Evolutionary conservation across 371 early-diverging fungal species (phyloP).

Genomic region (Mortierella sp.): DNA sequence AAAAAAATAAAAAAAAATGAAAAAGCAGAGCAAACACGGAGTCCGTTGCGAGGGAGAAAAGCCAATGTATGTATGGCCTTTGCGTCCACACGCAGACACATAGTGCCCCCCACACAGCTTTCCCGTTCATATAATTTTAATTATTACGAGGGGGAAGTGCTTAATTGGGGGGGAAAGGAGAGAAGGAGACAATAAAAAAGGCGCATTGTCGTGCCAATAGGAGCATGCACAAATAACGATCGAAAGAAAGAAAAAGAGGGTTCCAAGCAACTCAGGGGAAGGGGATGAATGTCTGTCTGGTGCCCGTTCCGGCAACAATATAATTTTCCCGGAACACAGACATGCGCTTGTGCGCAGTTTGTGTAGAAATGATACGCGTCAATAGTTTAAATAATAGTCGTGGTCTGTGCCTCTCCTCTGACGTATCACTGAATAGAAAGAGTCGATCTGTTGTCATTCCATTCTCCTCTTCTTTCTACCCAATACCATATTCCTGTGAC

Average conservation of each 20-base stretch:
- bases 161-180: no score
- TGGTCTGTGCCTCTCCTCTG: no score
- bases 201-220: conserved; percentile 2
- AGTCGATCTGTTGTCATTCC: no score
- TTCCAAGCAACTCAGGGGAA: neutral
- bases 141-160: neutral
- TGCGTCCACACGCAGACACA: neutral
- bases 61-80: no score
- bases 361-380: no score
- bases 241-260: neutral
- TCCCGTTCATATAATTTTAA: neutral
- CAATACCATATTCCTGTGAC: no score
- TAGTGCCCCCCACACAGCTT: neutral
- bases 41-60: neutral
- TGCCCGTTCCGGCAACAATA: no score
- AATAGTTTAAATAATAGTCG: no score
- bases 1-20: neutral
- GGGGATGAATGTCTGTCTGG: neutral
- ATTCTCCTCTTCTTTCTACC: no score
- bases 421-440: no score
- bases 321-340: no score
- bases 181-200: neutral
- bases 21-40: conserved; percentile 12
- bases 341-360: no score
- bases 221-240: neutral